Evolutionary conservation across 176 grass and related monocot genomes (phyloP), one percentile per base, ranked within the genome.

Genomic region (Aechmea fasciata): DNA sequence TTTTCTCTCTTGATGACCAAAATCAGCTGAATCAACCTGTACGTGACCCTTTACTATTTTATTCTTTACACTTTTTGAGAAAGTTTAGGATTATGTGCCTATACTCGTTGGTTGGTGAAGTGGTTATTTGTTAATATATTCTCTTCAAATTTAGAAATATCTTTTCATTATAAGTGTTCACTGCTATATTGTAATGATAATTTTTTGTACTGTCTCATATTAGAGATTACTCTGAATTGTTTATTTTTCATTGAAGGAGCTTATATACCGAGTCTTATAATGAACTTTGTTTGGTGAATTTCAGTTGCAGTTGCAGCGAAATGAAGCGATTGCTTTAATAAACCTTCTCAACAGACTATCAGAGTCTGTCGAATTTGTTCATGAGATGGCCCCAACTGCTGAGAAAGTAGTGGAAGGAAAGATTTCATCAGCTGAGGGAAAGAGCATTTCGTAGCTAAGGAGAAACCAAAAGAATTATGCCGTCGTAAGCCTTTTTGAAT

Each of bases 271-370:
- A 66, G 63, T 88, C 28, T 73, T 19, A 33, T 9, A 69, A 75
- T 20, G n/a, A 49, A 3, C 66, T 65, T 74, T 76, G 11, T 65
- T 41, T 81, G 67, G 49, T 71, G 9, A 61, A 70, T 63, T 3
- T 48, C 77, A 99, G 87, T 67, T 99, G 69, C 94, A 99, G 83
- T 84, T 99, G 69, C 94, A 99, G 83, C 53, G 87, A 74, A 99
- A 99, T 72, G 94, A 99, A 84, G 94, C 90, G 28, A 99, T 99
- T 63, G 90, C 87, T 19, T 52, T 99, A 33, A 70, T 93, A 47
- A 99, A 99, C 77, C 94, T 99, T 80, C 78, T 93, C 48, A 93
- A 99, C 52, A 83, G 94, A 61, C 77, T 99, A 64, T 99, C 94
- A n/a, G 90, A 93, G 76, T 99, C 94, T 65, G 87, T 93, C 13